Evolutionary conservation across 768 basidiomycete species (phyloP), one percentile per base, ranked within the genome.

Genomic region (Panaeolus papilionaceus): DNA sequence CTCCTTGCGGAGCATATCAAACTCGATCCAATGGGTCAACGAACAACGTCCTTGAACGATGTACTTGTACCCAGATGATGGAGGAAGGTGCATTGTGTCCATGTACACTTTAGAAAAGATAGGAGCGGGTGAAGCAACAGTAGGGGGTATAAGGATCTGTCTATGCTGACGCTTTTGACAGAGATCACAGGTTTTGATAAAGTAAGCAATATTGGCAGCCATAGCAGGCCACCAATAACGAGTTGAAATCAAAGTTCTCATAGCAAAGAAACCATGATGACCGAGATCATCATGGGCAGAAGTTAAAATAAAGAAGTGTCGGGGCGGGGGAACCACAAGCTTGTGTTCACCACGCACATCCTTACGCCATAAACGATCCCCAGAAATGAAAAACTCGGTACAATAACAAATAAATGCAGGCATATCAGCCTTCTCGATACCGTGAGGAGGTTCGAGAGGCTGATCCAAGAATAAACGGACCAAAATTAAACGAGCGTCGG

Each of bases 81-180:
- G 58, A 0, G 71, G 75, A 76, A 84, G 78, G 37, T 76, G 72
- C 81, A 84, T 84, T 0, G 79, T 78, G 67, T 84, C 79, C 2
- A 80, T 72, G 42, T 83, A 75, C 0, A 78, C 69, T 45, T 79
- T 79, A 0, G n/a, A 14, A 63, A 82, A 78, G 8, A 80, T 18
- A 7, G 71, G 70, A 26, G 70, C 69, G 0, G 77, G 75, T 3
- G 64, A 61, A 0, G 79, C 66, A 7, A 78, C 68, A 1, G 72
- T 70, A 18, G 79, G 28, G 28, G 28, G 28, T 33, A 33, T 33
- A 33, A 33, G 28, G 28, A 33, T 33, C 28, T 33, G 28, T 76
- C 69, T 33, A 47, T 16, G n/a, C 45, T 47, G 45, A n/a, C 45
- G 45, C 16, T 18, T 16, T 20, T 47, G 45, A 20, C 45, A 47